These are phyloP conservation scores for Pestalotiopsis sp. DNA, from an alignment of 2,329 filamentous ascomycete species.

Conservation along the genomic window DNA sequence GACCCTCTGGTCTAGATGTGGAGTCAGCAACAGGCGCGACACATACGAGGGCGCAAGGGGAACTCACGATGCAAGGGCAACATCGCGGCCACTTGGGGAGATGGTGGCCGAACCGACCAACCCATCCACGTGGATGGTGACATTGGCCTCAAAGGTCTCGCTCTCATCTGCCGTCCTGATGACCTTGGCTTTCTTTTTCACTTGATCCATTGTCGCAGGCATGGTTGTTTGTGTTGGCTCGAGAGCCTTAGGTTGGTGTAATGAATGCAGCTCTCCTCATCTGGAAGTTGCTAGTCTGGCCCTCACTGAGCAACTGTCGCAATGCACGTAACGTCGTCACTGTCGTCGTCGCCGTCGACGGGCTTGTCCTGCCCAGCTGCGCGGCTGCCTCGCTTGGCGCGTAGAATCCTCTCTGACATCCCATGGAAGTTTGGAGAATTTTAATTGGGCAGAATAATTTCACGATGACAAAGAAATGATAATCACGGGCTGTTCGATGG, in stretches of 20 bases:
- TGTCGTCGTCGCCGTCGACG: background rate
- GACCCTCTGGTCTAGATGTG: slow-evolving; percentile 68
- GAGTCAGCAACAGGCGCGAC: background rate
- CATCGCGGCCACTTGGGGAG: slow-evolving; percentile 85
- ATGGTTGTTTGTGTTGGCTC: slow-evolving; percentile 39
- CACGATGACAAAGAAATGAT: background rate
- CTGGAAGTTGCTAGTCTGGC: background rate
- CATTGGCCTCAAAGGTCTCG: slow-evolving; percentile 82
- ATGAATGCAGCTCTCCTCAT: background rate
- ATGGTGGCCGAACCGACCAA: slow-evolving; percentile 88
- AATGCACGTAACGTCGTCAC: background rate
- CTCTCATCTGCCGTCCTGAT: slow-evolving; percentile 77
- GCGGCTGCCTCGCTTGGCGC: background rate
- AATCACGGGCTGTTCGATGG: background rate
- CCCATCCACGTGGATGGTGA: slow-evolving; percentile 80
- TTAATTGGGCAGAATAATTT: background rate
- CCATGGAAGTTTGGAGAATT: slow-evolving; percentile 5
- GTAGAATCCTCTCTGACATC: background rate
- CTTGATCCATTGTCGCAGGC: slow-evolving; percentile 44
- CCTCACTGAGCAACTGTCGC: background rate
- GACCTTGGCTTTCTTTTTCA: slow-evolving; percentile 58
- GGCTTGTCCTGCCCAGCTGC: background rate
- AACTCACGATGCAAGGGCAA: slow-evolving; percentile 78
- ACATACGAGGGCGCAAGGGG: slow-evolving; percentile 39
- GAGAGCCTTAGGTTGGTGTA: background rate